Evolutionary conservation across 441 rosid genomes (phyloP), one percentile per base, ranked within the genome.

Genomic region (Flueggea neowawraea): DNA sequence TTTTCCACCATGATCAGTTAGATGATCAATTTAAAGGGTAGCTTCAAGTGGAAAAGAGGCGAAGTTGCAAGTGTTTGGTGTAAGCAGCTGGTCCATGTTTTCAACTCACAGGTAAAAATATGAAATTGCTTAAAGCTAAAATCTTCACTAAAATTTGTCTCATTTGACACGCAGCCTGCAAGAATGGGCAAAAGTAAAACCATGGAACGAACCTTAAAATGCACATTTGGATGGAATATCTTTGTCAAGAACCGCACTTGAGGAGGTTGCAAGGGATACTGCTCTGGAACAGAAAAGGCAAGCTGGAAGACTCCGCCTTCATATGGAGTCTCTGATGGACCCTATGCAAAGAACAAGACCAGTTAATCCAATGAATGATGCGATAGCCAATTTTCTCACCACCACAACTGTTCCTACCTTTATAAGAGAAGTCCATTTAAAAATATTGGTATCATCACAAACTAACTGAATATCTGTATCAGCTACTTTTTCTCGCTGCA

Each of bases 281-380:
- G 99, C 67, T 95, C 99, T 15, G 99, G 99, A 68, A 95, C 95
- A 61, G 98, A 79, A 69, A 91, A 90, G 5, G 90, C 95, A 66
- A 91, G 96, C 78, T 95, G 96, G 84, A 95, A 95, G 10, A 91
- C 88, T 57, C 99, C 99, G 33, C 98, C 98, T 69, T 95, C 99
- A 58, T 75, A 95, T 50, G 98, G 99, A 60, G 99, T 95, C 79
- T 95, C 98, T 0, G 97, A 88, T 31, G 99, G 97, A 51, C 98
- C 98, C 98, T 95, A 66, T 4, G 60, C 15, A 28, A 14, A 52
- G 43, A 51, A 28, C 14, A 10, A 17, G n/a, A 49, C 31, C 41
- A 52, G 44, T 53, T 41, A 57, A 32, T 57, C 72, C 49, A 68
- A 15, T 17, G 55, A 33, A 65, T 63, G 62, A 56, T 36, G 31